These are phyloP conservation scores for Starmera dryadoides DNA, from an alignment of 805 yeast species.

Conservation along the genomic window DNA sequence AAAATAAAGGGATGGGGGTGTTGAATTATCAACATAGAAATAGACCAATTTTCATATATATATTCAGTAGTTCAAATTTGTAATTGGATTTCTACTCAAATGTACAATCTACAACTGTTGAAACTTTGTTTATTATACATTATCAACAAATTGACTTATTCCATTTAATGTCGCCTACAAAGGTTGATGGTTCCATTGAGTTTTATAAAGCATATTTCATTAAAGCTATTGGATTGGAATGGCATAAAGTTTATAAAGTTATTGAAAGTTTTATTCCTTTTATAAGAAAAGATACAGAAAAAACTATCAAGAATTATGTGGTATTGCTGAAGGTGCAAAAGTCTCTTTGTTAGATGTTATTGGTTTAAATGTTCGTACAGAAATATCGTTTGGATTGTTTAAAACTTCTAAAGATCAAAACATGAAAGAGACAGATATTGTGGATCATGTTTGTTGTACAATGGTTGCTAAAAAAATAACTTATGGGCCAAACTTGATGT, in stretches of 20 bases:
- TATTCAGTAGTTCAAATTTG: too few species aligned
- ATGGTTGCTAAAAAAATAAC: not conserved
- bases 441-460: constrained; percentile 29
- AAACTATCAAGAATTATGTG: constrained; percentile 28
- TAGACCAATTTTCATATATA: too few species aligned
- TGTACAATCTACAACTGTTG: too few species aligned
- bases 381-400: constrained; percentile 22
- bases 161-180: too few species aligned
- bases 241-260: constrained; percentile 23
- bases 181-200: constrained; percentile 21
- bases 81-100: too few species aligned
- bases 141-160: too few species aligned
- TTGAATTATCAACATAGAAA: too few species aligned
- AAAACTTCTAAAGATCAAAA: too few species aligned
- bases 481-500: constrained; percentile 36
- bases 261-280: constrained; percentile 22
- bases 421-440: constrained; percentile 5
- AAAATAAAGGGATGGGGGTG: too few species aligned
- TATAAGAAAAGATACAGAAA: constrained; percentile 21
- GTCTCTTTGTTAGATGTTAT: constrained; percentile 26
- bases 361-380: constrained; percentile 31
- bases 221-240: constrained; percentile 17
- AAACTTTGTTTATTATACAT: too few species aligned
- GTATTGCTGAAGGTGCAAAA: constrained; percentile 31
- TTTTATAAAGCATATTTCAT: constrained; percentile 22